Conservation (phyloP, 352 stramenopile species). For the Phytopythium helicoides region DNA sequence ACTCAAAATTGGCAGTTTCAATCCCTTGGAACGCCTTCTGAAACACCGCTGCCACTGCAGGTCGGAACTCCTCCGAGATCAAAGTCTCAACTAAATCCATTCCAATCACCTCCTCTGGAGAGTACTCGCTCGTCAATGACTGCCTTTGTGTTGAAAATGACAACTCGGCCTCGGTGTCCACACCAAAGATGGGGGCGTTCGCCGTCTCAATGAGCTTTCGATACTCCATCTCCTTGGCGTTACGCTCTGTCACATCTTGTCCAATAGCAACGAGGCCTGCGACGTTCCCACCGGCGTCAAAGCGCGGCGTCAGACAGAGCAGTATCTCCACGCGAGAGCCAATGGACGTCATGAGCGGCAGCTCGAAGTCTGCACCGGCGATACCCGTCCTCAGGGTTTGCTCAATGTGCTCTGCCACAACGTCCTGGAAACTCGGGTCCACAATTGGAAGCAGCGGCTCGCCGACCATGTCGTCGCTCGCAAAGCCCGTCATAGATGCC, state of each 20-base stretch:
- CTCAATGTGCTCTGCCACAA: conserved; percentile 41
- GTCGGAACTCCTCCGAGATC: conserved; percentile 70
- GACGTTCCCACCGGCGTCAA: conserved; percentile 35
- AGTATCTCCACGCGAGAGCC: conserved; percentile 54
- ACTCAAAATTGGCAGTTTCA: conserved; percentile 78
- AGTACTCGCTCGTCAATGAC: conserved; percentile 67
- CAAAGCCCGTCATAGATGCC: conserved; percentile 57
- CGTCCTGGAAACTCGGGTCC: conserved; percentile 34
- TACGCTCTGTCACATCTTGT: conserved; percentile 64
- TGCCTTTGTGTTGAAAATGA: conserved; percentile 85
- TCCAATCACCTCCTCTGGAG: conserved; percentile 57
- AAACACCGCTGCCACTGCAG: conserved; percentile 63
- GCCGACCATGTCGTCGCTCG: conserved; percentile 42
- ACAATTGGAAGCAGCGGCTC: conserved; percentile 43
- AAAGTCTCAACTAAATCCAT: conserved; percentile 71
- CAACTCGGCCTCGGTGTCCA: conserved; percentile 46
- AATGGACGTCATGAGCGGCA: conserved; percentile 45
- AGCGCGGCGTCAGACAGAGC: conserved; percentile 50
- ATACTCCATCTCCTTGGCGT: conserved; percentile 76
- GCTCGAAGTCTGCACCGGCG: conserved; percentile 46
- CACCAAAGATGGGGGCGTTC: conserved; percentile 88
- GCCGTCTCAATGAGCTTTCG: conserved; percentile 84
- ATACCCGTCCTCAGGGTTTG: conserved; percentile 42
- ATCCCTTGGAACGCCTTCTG: conserved; percentile 59
- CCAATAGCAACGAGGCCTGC: conserved; percentile 57